Evolutionary conservation across 2,329 filamentous ascomycete genomes (phyloP).

Genomic region (Diaporthe helianthi): DNA sequence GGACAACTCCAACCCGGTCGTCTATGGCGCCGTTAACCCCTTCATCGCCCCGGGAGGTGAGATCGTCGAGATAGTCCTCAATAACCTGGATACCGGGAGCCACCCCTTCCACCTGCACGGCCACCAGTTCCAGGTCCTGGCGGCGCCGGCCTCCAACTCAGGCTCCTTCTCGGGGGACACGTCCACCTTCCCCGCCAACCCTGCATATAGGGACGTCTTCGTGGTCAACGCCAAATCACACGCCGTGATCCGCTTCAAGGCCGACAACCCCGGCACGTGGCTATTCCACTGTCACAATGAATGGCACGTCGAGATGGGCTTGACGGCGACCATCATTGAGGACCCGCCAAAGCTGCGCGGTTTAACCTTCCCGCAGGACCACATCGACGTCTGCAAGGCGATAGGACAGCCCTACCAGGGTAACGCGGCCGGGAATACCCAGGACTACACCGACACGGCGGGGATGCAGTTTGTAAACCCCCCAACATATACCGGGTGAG

Average conservation of each 20-base stretch:
- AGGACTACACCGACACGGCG: conserved; percentile 59
- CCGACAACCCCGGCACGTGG: conserved; percentile 61
- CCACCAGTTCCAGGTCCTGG: conserved; percentile 62
- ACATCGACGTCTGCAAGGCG: conserved; percentile 56
- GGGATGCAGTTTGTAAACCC: conserved; percentile 59
- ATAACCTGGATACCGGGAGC: conserved; percentile 54
- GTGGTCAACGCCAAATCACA: conserved; percentile 51
- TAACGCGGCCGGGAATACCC: conserved; percentile 72
- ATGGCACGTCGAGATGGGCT: conserved; percentile 67
- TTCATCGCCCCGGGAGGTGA: conserved; percentile 48
- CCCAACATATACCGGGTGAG: conserved; percentile 56
- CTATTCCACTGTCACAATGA: conserved; percentile 67
- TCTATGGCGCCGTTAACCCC: conserved; percentile 54
- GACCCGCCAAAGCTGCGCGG: conserved; percentile 62
- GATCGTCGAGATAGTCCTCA: conserved; percentile 56
- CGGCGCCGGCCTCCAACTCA: conserved; percentile 45
- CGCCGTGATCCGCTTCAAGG: conserved; percentile 58
- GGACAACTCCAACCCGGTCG: conserved; percentile 48
- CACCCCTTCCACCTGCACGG: conserved; percentile 64
- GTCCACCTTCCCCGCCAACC: conserved; percentile 40
- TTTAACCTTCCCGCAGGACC: conserved; percentile 64
- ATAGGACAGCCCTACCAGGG: conserved; percentile 58
- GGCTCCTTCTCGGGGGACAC: conserved; percentile 47
- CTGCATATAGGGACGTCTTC: conserved; percentile 49
- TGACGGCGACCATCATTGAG: conserved; percentile 63